Conservation (phyloP, 345 rosid genomes). For the Camelina neglecta region DNA sequence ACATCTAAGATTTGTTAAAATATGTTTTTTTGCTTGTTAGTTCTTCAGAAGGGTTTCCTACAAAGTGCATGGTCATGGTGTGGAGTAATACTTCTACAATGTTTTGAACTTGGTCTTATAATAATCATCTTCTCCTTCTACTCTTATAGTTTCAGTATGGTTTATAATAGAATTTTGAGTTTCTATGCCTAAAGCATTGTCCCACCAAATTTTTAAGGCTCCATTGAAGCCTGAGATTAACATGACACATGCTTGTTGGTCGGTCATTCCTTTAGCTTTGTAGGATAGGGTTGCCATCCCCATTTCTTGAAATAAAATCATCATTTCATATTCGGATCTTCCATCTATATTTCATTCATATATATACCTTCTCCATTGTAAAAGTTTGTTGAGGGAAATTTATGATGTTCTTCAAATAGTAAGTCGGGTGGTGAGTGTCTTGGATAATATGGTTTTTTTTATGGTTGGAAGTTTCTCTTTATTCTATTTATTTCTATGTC, state of each 20-base stretch:
- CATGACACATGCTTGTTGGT: background rate
- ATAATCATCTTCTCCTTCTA: background rate
- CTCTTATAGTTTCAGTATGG: background rate
- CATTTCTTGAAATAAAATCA: background rate
- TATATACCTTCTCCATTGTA: too few relatives aligned
- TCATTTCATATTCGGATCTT: background rate
- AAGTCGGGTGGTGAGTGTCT: background rate
- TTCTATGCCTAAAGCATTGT: background rate
- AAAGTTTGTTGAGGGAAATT: background rate
- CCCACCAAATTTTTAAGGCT: background rate
- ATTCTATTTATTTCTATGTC: background rate
- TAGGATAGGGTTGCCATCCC: background rate
- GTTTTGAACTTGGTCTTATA: background rate
- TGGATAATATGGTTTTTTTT: background rate
- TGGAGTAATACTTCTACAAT: background rate
- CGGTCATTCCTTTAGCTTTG: background rate
- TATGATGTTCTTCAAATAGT: background rate
- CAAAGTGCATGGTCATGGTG: background rate
- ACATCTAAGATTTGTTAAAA: too few relatives aligned
- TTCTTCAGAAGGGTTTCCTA: too few relatives aligned
- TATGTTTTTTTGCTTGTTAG: too few relatives aligned
- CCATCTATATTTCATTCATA: background rate
- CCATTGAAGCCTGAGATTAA: background rate
- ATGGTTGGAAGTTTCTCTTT: background rate
- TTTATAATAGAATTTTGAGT: background rate